Conservation (phyloP, 805 yeast species). For the Sugiyamaella chiloensis region DNA sequence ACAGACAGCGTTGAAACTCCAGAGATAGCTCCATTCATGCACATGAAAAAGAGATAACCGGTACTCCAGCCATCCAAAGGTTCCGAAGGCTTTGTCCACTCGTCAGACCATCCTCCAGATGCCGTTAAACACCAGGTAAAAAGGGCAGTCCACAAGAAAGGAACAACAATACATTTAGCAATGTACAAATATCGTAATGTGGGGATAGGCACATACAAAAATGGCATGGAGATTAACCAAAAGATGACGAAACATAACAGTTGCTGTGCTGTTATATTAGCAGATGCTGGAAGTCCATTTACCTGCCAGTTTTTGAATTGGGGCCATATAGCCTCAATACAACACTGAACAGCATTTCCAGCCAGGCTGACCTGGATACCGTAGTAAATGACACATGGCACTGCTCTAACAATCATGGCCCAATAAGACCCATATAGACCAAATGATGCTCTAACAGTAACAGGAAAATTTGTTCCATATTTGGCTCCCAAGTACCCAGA, state of each 20-base stretch:
- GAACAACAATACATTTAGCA: conserved; percentile 70
- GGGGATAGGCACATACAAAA: conserved; percentile 76
- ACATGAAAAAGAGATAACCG: conserved; percentile 5
- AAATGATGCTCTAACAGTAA: conserved; percentile 15
- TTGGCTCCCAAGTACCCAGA: conserved; percentile 3
- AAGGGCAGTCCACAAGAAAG: conserved; percentile 62
- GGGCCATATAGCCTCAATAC: conserved; percentile 14
- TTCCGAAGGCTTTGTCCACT: background rate
- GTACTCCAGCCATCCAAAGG: background rate
- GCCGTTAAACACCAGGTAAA: conserved; percentile 62
- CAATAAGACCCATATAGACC: conserved; percentile 20
- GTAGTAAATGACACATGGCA: conserved; percentile 20
- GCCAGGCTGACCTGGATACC: conserved; percentile 22
- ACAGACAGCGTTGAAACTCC: conserved; percentile 3
- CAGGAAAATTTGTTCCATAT: conserved; percentile 14
- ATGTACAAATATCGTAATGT: conserved; percentile 78
- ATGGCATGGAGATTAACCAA: conserved; percentile 49
- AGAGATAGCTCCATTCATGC: conserved; percentile 6
- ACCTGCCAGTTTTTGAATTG: conserved; percentile 8
- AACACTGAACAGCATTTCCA: conserved; percentile 18
- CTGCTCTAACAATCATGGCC: conserved; percentile 20
- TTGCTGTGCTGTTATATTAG: conserved; percentile 22
- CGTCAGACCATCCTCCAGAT: background rate
- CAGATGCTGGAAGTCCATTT: conserved; percentile 16
- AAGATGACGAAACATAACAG: conserved; percentile 25